These are phyloP conservation scores for Pythium chondricola DNA, from an alignment of 352 stramenopile genomes.

Conservation along the genomic window DNA sequence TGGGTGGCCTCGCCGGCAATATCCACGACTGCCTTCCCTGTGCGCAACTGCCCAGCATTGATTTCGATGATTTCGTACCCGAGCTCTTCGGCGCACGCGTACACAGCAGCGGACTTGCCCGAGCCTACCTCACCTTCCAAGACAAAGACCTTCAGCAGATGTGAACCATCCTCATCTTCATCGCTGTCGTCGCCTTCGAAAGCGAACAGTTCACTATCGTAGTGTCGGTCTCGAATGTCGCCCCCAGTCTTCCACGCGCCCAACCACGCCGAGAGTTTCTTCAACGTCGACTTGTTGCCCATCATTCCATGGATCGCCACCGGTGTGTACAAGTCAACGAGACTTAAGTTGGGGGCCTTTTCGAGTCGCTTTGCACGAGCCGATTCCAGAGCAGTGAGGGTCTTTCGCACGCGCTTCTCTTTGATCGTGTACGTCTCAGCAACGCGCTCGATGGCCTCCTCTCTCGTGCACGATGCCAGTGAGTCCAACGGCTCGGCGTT, in stretches of 20 bases:
- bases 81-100: slow-evolving; percentile 72
- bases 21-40: slow-evolving; percentile 60
- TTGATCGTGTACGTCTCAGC: slow-evolving; percentile 39
- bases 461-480: slow-evolving; percentile 18
- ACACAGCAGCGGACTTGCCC: slow-evolving; percentile 76
- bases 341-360: slow-evolving; percentile 46
- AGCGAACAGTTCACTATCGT: slow-evolving; percentile 55
- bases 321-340: slow-evolving; percentile 64
- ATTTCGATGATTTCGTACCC: slow-evolving; percentile 84
- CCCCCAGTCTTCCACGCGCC: slow-evolving; percentile 61
- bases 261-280: slow-evolving; percentile 67
- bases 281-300: slow-evolving; percentile 55
- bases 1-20: slow-evolving; percentile 81
- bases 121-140: slow-evolving; percentile 62
- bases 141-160: slow-evolving; percentile 66
- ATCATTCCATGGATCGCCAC: slow-evolving; percentile 52
- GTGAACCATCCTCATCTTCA: slow-evolving; percentile 43
- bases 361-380: slow-evolving; percentile 38
- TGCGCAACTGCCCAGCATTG: slow-evolving; percentile 70
- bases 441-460: slow-evolving; percentile 44
- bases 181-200: slow-evolving; percentile 56
- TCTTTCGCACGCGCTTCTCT: slow-evolving; percentile 52
- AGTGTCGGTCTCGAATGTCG: slow-evolving; percentile 33
- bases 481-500: neutral
- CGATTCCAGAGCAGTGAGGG: slow-evolving; percentile 35